Conservation (phyloP, 75 land plant genomes). For the Chamaecyparis obtusa region DNA sequence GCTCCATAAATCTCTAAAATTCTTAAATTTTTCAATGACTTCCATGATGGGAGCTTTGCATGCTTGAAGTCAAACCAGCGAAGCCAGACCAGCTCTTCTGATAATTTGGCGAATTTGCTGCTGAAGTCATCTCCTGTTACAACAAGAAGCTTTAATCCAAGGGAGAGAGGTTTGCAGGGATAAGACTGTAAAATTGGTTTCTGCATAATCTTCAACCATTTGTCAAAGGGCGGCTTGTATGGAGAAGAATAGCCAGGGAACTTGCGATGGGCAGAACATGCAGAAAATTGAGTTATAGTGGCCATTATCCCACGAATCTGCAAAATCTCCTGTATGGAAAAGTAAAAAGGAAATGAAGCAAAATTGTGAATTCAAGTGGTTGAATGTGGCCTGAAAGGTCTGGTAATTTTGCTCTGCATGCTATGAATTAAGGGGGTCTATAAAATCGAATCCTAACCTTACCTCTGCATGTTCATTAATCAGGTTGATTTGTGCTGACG, state of each 20-base stretch:
- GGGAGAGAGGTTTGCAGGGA: not conserved
- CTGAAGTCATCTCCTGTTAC: not conserved
- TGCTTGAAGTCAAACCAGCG: not conserved
- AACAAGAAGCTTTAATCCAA: not conserved
- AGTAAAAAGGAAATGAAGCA: not conserved
- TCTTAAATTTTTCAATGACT: too few relatives aligned
- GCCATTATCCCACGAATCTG: not conserved
- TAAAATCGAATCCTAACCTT: too few relatives aligned
- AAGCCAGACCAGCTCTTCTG: not conserved
- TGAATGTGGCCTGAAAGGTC: too few relatives aligned
- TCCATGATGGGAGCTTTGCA: not conserved
- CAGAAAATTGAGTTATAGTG: not conserved
- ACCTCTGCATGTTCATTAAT: too few relatives aligned
- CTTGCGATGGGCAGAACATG: not conserved
- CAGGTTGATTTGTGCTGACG: too few relatives aligned
- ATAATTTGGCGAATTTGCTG: too few relatives aligned
- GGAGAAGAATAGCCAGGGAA: not conserved
- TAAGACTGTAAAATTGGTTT: not conserved
- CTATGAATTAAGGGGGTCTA: too few relatives aligned
- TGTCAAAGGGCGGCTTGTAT: not conserved
- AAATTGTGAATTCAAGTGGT: too few relatives aligned
- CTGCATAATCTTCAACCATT: not conserved
- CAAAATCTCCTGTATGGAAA: not conserved
- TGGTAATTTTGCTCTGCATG: too few relatives aligned
- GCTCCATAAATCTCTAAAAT: not conserved